Evolutionary conservation across 1,139 yeast genomes (phyloP), one percentile per base, ranked within the genome.

Genomic region (Kurtzmaniella quercitrusa): DNA sequence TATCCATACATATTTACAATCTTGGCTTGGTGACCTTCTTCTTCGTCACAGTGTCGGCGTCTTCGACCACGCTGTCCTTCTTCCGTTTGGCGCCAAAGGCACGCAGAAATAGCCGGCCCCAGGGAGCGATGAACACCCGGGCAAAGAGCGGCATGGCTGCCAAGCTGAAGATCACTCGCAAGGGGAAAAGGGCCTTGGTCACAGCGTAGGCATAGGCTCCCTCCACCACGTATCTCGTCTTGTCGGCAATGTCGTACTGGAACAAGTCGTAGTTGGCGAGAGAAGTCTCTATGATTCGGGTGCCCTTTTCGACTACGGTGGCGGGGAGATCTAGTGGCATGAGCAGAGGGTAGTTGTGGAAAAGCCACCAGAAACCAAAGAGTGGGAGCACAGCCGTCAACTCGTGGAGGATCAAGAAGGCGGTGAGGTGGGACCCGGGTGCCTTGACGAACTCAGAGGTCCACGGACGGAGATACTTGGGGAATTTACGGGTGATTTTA

Each of bases 131-230:
- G 43, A 81, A 65, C 59, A 75, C 75, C 45, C 71, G 63, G 7
- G 91, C 87, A 53, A 85, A 81, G 70, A 75, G 72, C 1, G 95
- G 95, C 63, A 86, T 85, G 38, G 77, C 61, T 39, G 73, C 58
- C 42, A 85, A 60, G 41, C 87, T 80, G 16, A 82, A 47, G 4
- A 78, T 66, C 1, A 85, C 65, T 47, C 95, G 65, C 2, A 82
- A 51, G 0, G 93, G 95, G 52, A 83, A 62, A 50, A 70, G 49
- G 46, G 70, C 68, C 58, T 89, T 91, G 21, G 89, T 93, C 10
- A 86, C 65, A 2, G 88, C 90, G 57, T 85, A 91, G 0, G 97
- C 84, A 40, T 88, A 79, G 0, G 96, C 95, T n/a, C 97, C 97
- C 45, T 90, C 91, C 53, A 81, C 66, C 2, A 88, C 70, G 29